phyloP scores from a whole-genome alignment of 129 eudicot genomes.

The Lactuca sativa region DNA sequence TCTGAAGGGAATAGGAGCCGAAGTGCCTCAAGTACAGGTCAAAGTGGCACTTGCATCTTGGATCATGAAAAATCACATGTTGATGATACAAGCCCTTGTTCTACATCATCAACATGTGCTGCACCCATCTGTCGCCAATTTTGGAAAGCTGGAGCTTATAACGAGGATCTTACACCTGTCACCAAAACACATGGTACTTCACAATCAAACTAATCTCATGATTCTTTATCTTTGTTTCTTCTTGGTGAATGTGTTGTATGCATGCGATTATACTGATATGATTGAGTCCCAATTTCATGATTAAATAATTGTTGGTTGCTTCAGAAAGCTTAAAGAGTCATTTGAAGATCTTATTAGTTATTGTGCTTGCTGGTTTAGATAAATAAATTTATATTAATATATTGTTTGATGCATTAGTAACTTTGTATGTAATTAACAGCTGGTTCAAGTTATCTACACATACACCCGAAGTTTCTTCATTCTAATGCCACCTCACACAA shows the following conservation, averaged over 20 bases:
- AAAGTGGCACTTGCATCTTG: constrained; percentile 34
- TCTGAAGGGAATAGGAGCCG: constrained; percentile 39
- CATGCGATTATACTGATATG: constrained; percentile 2
- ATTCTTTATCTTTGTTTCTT: neutral
- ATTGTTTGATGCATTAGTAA: constrained; percentile 19
- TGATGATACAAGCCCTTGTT: constrained; percentile 51
- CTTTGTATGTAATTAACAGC: constrained; percentile 40
- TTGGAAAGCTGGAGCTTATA: constrained; percentile 85
- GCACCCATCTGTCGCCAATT: constrained; percentile 83
- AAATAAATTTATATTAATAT: neutral
- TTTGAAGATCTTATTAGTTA: constrained; percentile 3
- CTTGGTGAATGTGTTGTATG: neutral
- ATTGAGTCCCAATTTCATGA: neutral
- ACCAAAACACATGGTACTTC: constrained; percentile 27
- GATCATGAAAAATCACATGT: constrained; percentile 41
- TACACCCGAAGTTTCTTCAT: constrained; percentile 92
- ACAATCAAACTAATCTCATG: neutral
- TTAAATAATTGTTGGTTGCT: constrained; percentile 7
- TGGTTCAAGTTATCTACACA: constrained; percentile 54
- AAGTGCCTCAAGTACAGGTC: constrained; percentile 36
- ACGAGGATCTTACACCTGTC: constrained; percentile 33
- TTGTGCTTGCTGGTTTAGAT: neutral
- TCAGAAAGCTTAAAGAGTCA: constrained; percentile 16
- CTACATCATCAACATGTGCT: constrained; percentile 46
- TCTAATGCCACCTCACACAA: constrained; percentile 96